Base-by-base conservation (phyloP, 352 stramenopile genomes). In the Blastocystis sp. region DNA sequence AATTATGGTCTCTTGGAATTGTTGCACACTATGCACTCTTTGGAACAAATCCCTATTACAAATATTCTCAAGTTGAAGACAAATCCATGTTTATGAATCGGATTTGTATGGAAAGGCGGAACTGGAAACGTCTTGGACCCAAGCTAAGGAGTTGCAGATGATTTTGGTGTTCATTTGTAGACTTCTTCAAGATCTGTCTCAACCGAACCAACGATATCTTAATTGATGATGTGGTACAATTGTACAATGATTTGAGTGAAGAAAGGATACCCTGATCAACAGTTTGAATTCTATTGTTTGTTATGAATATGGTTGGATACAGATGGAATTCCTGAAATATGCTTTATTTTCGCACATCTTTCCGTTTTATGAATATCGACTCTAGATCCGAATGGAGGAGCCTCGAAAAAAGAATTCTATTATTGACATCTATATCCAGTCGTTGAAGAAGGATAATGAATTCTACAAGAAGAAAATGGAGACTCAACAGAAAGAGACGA, bases 401-500 rank as follows among this genome's bases (percentile, higher is more conserved):
- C 14, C 67, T 19, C 9, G 12, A 0, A 83, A 83, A 42, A 83
- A 83, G 46, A 66, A 66, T 51, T 83, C 71, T 4, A 42, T 83
- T 29, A 42, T 63, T 32, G 71, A 83, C 37, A 83, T 83, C 54
- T 83, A 83, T 46, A 54, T 83, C 35, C 71, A 83, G 71, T 83
- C 71, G 16, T n/a, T 83, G 24, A 51, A 83, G 51, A 83, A 83
- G 71, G 71, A 83, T 63, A 65, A 63, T 43, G 42, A 43, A 21
- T 83, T 83, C 46, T 83, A 52, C n/a, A 83, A 83, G 51, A 49
- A 83, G 7, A 83, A 83, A 56, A 54, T 83, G 46, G 56, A 51
- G 19, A 27, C 42, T 14, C 51, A 65, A 42, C 46, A 63, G 27
- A 83, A 83, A 9, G 71, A 83, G 19, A n/a, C 65, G 1, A 54